Base-by-base conservation (phyloP, 1,284 basidiomycete genomes). In the Ceratobasidium sp. region DNA sequence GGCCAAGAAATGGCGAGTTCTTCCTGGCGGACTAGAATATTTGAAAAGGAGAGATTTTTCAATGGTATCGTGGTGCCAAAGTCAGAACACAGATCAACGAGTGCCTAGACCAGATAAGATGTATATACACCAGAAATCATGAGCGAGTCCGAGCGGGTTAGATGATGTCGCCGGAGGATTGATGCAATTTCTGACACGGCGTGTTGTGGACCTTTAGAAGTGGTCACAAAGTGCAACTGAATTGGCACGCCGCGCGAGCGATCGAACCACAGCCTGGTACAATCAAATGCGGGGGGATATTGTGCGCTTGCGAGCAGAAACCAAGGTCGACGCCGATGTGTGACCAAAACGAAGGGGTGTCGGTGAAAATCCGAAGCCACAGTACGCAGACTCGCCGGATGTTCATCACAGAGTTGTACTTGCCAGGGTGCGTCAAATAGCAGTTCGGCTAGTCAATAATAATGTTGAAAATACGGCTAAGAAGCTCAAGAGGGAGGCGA, bases 401-500 rank as follows among this genome's bases (percentile, higher is more conserved):
- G 27, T 27, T 27, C 4, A 9, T 3, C 13, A 64, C 16, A 22
- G 29, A 4, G 16, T 49, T 19, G 4, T 34, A 8, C 7, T 7
- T 5, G 3, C 11, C 11, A 24, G 1, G 7, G 2, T 24, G 1
- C 8, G 2, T 13, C 0, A 11, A 1, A 24, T 11, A 7, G 19
- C 39, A 62, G 5, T n/a, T 37, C 3, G 62, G 43, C 14, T 27
- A 9, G 0, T n/a, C 43, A 8, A 14, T 13, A 31, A 14, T 1
- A n/a, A 64, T 34, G 16, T 27, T n/a, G 8, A 64, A 64, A 8
- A 64, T 64, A 49, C 9, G 14, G 31, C 62, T n/a, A 19, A 64
- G 29, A 51, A 64, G 16, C n/a, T 48, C 62, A 24, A 24, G 11
- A 24, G 62, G 62, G 16, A 64, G 46, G 4, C 16, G 19, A 16